These are phyloP conservation scores for Cercospora sp. DNA, from an alignment of 2,329 filamentous ascomycete species.

Conservation along the genomic window DNA sequence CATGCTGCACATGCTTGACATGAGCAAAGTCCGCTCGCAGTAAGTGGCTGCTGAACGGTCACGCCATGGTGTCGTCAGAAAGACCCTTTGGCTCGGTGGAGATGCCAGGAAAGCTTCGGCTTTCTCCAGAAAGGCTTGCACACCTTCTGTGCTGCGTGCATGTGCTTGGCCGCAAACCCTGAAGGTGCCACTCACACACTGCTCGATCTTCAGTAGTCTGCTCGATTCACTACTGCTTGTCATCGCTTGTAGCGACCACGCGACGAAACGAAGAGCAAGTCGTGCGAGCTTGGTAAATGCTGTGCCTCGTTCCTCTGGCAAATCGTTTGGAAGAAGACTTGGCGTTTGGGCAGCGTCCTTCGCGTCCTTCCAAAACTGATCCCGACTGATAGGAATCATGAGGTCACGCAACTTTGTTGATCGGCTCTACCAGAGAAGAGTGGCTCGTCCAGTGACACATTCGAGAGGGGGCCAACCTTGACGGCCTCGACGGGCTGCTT, in stretches of 20 bases:
- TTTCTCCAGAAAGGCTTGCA: background rate
- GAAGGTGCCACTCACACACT: background rate
- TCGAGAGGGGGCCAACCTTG: background rate
- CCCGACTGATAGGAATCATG: background rate
- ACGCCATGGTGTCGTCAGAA: background rate
- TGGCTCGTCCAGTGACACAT: background rate
- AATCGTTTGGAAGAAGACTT: too few relatives aligned
- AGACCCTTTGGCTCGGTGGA: background rate
- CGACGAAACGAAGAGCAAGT: too few relatives aligned
- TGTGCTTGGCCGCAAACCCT: background rate
- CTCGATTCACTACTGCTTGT: background rate
- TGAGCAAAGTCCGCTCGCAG: background rate
- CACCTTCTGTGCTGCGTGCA: background rate
- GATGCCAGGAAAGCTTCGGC: constrained; percentile 1
- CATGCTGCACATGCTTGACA: background rate
- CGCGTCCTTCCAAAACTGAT: background rate
- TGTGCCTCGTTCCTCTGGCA: too few relatives aligned
- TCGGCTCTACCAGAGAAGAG: background rate
- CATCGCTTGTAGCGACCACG: too few relatives aligned
- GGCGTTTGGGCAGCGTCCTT: background rate
- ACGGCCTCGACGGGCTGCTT: background rate
- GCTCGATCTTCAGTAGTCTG: background rate
- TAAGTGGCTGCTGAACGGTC: background rate
- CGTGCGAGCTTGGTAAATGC: too few relatives aligned
- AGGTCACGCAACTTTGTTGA: background rate